Percentiles rank a stretch among this genome's conserved stretches.
Evolutionary conservation across 2,329 filamentous ascomycete species (phyloP).

Genomic region (Fusarium guadeloupense): DNA sequence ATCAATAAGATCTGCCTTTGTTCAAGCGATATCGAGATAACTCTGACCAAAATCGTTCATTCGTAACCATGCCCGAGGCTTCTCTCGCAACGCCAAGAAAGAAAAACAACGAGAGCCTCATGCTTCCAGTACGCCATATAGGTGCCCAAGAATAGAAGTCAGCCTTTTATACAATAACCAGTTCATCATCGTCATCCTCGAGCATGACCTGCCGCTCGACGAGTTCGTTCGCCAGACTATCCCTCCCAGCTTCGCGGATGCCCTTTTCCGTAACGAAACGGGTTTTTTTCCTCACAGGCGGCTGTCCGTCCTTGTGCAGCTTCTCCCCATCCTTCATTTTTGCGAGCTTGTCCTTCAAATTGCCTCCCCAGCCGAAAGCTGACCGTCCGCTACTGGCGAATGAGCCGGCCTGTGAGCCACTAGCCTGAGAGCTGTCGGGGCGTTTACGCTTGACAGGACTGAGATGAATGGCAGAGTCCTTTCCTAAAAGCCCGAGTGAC

Average conservation of each 20-base stretch:
- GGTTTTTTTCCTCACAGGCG: constrained; percentile 74
- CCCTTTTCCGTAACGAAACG: constrained; percentile 82
- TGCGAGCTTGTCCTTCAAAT: constrained; percentile 63
- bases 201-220: constrained; percentile 48
- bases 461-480: constrained; percentile 60
- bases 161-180: constrained; percentile 55
- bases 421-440: constrained; percentile 50
- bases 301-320: constrained; percentile 48
- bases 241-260: constrained; percentile 78
- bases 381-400: constrained; percentile 39
- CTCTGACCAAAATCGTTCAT: constrained; percentile 35
- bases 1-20: constrained; percentile 23
- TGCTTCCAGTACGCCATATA: constrained; percentile 34
- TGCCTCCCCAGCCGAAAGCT: constrained; percentile 66
- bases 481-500: constrained; percentile 46
- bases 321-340: constrained; percentile 71
- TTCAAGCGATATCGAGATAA: constrained; percentile 32
- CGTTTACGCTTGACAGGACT: constrained; percentile 71
- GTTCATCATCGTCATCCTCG: constrained; percentile 62
- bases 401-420: constrained; percentile 53
- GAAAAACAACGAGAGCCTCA: constrained; percentile 14
- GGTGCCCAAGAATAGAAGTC: constrained; percentile 15
- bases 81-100: constrained; percentile 37
- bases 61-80: constrained; percentile 38
- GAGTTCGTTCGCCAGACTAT: constrained; percentile 71